These are phyloP conservation scores for Candolleomyces aberdarensis DNA, from an alignment of 768 basidiomycete species.

Conservation along the genomic window DNA sequence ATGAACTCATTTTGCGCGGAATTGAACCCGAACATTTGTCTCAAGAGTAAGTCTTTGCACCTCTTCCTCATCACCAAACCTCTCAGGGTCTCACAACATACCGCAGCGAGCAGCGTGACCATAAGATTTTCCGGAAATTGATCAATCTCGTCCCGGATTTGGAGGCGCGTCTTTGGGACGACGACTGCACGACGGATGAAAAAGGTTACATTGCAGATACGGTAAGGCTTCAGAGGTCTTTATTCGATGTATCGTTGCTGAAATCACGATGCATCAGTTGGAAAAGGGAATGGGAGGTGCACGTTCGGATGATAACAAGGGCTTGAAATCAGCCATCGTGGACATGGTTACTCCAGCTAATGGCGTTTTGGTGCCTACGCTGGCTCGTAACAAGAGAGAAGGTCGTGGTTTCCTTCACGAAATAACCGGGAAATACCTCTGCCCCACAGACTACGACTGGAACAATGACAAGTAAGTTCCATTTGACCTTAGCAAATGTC, in stretches of 20 bases:
- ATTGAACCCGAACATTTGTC: not conserved
- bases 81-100: no score
- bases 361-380: not conserved
- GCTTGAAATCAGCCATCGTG: not conserved
- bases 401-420: constrained; percentile 13
- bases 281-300: not conserved
- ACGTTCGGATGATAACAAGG: not conserved
- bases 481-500: not conserved
- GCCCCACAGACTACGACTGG: constrained; percentile 15
- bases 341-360: not conserved
- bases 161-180: not conserved
- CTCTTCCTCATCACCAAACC: not conserved
- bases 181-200: not conserved
- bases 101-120: not conserved
- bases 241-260: not conserved
- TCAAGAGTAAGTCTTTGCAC: not conserved
- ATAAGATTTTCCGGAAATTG: not conserved
- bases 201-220: not conserved
- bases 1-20: not conserved
- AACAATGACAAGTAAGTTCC: constrained; percentile 14
- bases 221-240: not conserved
- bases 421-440: constrained; percentile 13
- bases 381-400: not conserved
- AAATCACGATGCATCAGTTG: not conserved
- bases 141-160: not conserved